Evolutionary conservation across 352 stramenopile genomes (phyloP).

Genomic region (Phytophthora idaei): DNA sequence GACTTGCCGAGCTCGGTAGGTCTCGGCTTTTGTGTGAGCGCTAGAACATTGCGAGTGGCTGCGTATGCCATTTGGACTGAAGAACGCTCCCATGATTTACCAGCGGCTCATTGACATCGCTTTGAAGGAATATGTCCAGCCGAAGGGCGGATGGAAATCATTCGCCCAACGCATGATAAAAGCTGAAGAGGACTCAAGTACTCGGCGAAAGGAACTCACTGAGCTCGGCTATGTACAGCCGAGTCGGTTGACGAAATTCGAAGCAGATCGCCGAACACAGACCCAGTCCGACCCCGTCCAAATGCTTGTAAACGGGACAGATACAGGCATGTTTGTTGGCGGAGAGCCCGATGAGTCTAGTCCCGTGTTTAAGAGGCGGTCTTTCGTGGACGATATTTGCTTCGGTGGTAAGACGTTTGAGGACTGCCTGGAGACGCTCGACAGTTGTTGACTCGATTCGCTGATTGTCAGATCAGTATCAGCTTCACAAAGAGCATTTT

Average conservation of each 20-base stretch:
- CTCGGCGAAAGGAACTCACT: too few species aligned
- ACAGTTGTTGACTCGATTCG: not conserved
- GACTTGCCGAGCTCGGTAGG: not conserved
- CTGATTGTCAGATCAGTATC: constrained; percentile 4
- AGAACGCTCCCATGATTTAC: constrained; percentile 1
- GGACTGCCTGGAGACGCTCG: not conserved
- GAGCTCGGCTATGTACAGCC: not conserved
- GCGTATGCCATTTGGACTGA: not conserved
- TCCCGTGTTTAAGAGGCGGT: too few species aligned
- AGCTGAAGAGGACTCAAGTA: too few species aligned
- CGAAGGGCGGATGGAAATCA: too few species aligned
- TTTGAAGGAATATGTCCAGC: not conserved
- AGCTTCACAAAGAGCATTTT: constrained; percentile 13
- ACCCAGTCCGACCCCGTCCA: not conserved
- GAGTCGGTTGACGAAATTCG: not conserved
- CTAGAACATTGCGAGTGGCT: not conserved
- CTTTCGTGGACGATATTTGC: not conserved
- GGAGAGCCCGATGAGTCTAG: too few species aligned
- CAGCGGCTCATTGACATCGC: not conserved
- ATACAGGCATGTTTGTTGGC: too few species aligned
- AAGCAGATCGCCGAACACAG: not conserved
- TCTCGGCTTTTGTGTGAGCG: too few species aligned
- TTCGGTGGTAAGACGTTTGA: not conserved
- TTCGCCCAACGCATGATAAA: too few species aligned
- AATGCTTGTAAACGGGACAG: not conserved